phyloP scores from a whole-genome alignment of 176 grass and related monocot species.

The Eremochloa ophiuroides region DNA sequence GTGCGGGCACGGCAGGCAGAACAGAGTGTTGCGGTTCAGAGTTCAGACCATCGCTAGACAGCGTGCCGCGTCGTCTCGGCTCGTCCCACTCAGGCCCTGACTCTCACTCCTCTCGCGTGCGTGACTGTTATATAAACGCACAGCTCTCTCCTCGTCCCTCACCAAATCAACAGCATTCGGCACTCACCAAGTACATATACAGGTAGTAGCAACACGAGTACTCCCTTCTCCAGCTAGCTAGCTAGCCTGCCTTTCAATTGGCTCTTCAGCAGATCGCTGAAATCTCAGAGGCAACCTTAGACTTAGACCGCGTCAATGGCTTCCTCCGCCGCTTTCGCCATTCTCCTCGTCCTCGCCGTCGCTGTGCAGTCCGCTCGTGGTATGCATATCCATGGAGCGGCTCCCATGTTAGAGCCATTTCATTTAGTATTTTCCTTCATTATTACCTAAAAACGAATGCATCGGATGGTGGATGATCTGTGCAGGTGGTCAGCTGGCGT shows the following conservation, averaged over 20 bases:
- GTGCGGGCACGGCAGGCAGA: too few relatives aligned
- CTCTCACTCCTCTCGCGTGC: too few relatives aligned
- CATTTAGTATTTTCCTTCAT: too few relatives aligned
- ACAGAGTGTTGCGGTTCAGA: too few relatives aligned
- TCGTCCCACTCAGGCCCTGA: neutral
- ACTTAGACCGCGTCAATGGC: neutral
- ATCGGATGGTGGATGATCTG: too few relatives aligned
- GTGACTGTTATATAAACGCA: neutral
- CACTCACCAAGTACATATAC: too few relatives aligned
- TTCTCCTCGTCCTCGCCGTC: neutral
- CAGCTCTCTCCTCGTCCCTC: neutral
- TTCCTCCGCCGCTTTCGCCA: neutral
- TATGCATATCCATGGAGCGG: neutral
- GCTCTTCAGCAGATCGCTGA: neutral
- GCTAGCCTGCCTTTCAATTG: neutral
- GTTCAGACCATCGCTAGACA: neutral
- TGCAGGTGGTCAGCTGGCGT: constrained; percentile 26
- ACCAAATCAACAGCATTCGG: neutral
- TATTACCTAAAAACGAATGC: too few relatives aligned
- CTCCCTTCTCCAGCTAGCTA: neutral
- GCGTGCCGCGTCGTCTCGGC: neutral
- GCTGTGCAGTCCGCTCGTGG: neutral
- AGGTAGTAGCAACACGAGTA: neutral
- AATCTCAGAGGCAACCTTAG: neutral
- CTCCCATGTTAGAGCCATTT: neutral